Conservation (phyloP, 768 basidiomycete species). For the Tylopilus intermedius region DNA sequence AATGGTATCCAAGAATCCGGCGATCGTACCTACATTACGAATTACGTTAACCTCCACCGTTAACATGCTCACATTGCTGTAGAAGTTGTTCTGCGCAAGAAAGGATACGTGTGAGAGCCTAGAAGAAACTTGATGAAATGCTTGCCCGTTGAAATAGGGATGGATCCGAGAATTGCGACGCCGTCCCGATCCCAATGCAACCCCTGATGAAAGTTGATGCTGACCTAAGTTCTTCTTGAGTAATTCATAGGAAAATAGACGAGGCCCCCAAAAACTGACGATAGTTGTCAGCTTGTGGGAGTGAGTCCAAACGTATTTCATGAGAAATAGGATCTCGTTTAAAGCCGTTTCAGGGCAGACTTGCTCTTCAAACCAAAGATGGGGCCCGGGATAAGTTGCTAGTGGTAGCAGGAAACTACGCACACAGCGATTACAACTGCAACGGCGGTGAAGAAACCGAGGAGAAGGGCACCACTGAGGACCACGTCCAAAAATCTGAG, state of each 20-base stretch:
- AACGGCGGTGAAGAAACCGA: slow-evolving; percentile 83
- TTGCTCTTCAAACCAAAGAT: too few relatives aligned
- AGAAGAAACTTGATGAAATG: slow-evolving; percentile 77
- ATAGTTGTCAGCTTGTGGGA: too few relatives aligned
- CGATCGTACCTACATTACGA: slow-evolving; percentile 64
- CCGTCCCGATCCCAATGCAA: slow-evolving; percentile 74
- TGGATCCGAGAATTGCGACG: slow-evolving; percentile 77
- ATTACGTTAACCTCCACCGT: background rate
- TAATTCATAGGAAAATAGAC: too few relatives aligned
- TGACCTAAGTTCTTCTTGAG: too few relatives aligned
- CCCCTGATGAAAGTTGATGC: slow-evolving; percentile 38
- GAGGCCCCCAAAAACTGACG: too few relatives aligned
- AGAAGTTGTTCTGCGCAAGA: slow-evolving; percentile 74
- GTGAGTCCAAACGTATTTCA: too few relatives aligned
- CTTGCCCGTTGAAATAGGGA: slow-evolving; percentile 56
- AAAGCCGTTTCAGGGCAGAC: too few relatives aligned
- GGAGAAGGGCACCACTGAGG: slow-evolving; percentile 78
- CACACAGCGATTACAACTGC: slow-evolving; percentile 83
- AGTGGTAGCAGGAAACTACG: too few relatives aligned
- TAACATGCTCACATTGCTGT: slow-evolving; percentile 60
- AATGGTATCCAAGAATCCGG: slow-evolving; percentile 92
- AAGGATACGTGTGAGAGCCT: slow-evolving; percentile 50
- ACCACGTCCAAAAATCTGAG: slow-evolving; percentile 93
- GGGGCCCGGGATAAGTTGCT: too few relatives aligned
- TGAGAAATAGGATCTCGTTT: too few relatives aligned